Percentiles rank a stretch among this genome's conserved stretches.
Evolutionary conservation across 805 yeast species (phyloP).

Genomic region (Teunomyces cretensis): DNA sequence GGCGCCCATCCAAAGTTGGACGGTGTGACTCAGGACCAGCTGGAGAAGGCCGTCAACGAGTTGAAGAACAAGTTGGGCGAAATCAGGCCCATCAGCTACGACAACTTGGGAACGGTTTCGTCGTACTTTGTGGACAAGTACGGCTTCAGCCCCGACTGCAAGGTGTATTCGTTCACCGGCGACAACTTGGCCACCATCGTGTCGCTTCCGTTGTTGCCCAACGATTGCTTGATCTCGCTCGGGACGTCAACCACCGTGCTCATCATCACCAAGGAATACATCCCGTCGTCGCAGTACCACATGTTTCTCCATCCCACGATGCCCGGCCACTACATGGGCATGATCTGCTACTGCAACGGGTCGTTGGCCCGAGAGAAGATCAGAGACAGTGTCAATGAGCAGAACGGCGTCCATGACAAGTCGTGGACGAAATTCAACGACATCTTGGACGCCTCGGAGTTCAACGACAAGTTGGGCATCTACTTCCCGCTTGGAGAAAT

Average conservation of each 20-base stretch:
- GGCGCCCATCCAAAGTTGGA: constrained; percentile 49
- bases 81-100: constrained; percentile 50
- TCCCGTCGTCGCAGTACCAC: constrained; percentile 81
- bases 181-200: constrained; percentile 88
- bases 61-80: constrained; percentile 54
- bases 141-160: constrained; percentile 59
- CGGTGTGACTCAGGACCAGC: constrained; percentile 20
- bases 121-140: constrained; percentile 62
- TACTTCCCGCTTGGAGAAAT: constrained; percentile 91
- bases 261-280: constrained; percentile 72
- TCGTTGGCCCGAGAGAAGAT: constrained; percentile 80
- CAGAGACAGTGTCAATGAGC: constrained; percentile 59
- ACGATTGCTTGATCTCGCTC: constrained; percentile 76
- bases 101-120: constrained; percentile 53
- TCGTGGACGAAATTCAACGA: constrained; percentile 66
- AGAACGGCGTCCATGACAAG: constrained; percentile 31
- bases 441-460: constrained; percentile 42
- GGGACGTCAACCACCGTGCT: constrained; percentile 93
- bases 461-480: constrained; percentile 60
- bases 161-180: constrained; percentile 78
- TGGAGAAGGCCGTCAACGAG: constrained; percentile 32
- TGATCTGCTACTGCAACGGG: constrained; percentile 93
- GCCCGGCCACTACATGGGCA: constrained; percentile 79
- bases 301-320: constrained; percentile 85
- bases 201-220: constrained; percentile 71